Evolutionary conservation across 257 asterid genomes (phyloP), one percentile per base, ranked within the genome.

Genomic region (Hygrophila difformis): DNA sequence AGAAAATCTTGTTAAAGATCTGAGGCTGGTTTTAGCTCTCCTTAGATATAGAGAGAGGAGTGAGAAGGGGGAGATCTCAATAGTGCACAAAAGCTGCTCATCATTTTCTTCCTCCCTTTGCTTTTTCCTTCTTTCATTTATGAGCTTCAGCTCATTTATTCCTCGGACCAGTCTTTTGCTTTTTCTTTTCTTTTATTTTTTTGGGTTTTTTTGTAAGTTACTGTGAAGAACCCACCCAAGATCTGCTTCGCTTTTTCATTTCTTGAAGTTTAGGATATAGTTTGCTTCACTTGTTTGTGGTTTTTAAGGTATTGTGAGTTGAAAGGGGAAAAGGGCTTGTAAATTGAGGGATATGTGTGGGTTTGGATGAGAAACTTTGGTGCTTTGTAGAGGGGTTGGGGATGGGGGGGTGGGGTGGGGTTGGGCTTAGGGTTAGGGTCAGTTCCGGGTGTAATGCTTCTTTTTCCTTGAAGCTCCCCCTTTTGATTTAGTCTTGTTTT

Each of bases 121-220:
- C 26, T 31, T 54, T 35, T 26, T 41, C 43, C 43, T 56, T 51
- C 37, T 57, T 51, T 53, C 38, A 44, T 57, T 55, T 52, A 38
- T 56, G 53, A 39, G 55, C 73, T 71, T 66, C 51, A 68, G 56
- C 65, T 65, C 63, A 43, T 62, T 65, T 73, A 62, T 66, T 73
- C 76, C 78, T 70, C 78, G 82, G 78, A 67, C 78, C 66, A 24
- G 75, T 63, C 68, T 59, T 57, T 75, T 46, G 46, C 62, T 6
- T 37, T 56, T 38, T 59, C 56, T 58, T 57, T 26, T n/a, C n/a
- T n/a, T n/a, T n/a, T n/a, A n/a, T n/a, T 51, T 66, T 63, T 59
- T 14, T 15, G n/a, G 5, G 19, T 47, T 47, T 60, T 14, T 39
- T 18, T 39, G 13, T 12, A 6, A 14, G 6, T 6, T 39, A 37